Conservation (phyloP, 2,329 filamentous ascomycete species). For the Cytospora leucostoma region DNA sequence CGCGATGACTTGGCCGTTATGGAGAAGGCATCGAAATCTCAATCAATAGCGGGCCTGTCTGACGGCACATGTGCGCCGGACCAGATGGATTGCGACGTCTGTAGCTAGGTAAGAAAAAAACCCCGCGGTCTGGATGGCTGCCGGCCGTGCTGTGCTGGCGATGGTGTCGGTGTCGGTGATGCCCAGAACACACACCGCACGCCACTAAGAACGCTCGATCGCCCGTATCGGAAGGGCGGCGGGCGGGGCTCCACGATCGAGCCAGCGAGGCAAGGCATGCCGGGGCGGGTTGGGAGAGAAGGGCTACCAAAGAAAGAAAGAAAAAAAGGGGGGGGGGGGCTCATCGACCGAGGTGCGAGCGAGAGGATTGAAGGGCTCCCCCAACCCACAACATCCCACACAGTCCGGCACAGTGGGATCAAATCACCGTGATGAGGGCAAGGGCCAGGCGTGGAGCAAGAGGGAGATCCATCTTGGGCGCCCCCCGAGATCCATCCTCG, state of each 20-base stretch:
- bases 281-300: background rate
- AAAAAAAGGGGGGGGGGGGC: background rate
- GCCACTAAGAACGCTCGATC: background rate
- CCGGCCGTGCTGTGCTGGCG: background rate
- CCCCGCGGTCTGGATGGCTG: background rate
- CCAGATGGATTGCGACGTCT: background rate
- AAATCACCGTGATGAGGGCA: background rate
- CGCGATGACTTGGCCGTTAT: background rate
- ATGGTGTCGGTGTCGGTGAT: background rate
- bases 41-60: background rate
- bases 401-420: background rate
- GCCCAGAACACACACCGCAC: background rate
- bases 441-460: background rate
- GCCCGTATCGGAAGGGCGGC: background rate
- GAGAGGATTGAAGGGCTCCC: background rate
- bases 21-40: background rate
- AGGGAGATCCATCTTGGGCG: constrained; percentile 2
- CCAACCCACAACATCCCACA: background rate
- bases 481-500: constrained; percentile 22
- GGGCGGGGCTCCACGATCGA: background rate
- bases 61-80: background rate
- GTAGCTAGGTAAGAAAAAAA: background rate
- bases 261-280: background rate
- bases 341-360: background rate
- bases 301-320: background rate